phyloP scores from a whole-genome alignment of 164 flowering plant species.

The Liriodendron chinense region DNA sequence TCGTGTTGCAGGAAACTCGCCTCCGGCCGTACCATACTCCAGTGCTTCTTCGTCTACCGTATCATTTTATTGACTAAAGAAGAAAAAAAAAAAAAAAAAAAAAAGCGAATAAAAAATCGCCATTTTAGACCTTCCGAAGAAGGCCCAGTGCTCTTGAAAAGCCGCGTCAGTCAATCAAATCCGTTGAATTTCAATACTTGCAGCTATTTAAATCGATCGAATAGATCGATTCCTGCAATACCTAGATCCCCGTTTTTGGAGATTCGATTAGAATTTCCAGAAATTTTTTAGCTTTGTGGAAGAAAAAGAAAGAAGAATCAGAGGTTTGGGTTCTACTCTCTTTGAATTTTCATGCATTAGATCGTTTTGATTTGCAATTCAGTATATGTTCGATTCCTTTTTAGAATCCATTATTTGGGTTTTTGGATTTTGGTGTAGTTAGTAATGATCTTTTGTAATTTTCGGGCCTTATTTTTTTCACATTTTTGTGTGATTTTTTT shows the following conservation, averaged over 20 bases:
- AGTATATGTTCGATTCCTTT: neutral
- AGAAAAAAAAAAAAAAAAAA: no score
- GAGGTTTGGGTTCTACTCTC: neutral
- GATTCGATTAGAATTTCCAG: neutral
- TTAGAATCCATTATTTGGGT: neutral
- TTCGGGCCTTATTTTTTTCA: neutral
- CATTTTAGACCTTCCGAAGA: neutral
- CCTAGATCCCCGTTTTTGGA: neutral
- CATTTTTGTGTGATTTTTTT: neutral
- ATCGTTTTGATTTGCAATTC: neutral
- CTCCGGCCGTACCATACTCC: no score
- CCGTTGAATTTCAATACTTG: neutral
- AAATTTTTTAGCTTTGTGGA: neutral
- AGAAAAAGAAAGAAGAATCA: neutral
- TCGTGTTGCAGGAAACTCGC: no score
- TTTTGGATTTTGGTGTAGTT: neutral
- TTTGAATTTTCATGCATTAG: neutral
- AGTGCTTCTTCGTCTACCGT: no score
- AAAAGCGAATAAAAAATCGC: neutral
- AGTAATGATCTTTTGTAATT: neutral
- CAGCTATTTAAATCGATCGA: neutral
- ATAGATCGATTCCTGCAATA: neutral
- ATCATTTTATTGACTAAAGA: no score
- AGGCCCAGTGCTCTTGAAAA: neutral
- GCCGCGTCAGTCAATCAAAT: neutral